These are phyloP conservation scores for Somion occarium DNA, from an alignment of 1,284 basidiomycete genomes.

Conservation along the genomic window DNA sequence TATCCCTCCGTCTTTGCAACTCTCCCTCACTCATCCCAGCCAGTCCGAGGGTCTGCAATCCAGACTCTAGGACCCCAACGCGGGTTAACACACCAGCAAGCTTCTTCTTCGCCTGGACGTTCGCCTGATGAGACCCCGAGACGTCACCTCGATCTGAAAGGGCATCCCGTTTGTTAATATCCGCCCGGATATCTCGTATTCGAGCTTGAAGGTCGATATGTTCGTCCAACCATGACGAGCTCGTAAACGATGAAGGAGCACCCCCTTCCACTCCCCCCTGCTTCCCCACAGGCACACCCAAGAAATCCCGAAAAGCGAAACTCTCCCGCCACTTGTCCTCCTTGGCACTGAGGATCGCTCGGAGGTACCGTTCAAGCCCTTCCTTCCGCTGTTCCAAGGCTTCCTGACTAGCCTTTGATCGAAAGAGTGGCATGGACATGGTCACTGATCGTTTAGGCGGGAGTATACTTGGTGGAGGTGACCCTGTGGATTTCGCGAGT, in stretches of 20 bases:
- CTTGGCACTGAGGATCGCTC: conserved; percentile 77
- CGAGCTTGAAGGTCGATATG: conserved; percentile 71
- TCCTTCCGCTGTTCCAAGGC: conserved; percentile 70
- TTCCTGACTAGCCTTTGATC: conserved; percentile 35
- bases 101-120: conserved; percentile 80
- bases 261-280: conserved; percentile 31
- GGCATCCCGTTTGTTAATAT: conserved; percentile 83
- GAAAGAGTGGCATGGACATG: conserved; percentile 33
- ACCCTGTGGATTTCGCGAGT: conserved; percentile 66
- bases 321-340: conserved; percentile 81
- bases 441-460: conserved; percentile 81
- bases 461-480: conserved; percentile 68
- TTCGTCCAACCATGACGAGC: conserved; percentile 82
- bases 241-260: conserved; percentile 51
- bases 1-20: conserved; percentile 75
- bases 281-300: conserved; percentile 72
- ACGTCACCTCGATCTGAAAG: conserved; percentile 74
- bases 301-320: conserved; percentile 81
- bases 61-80: conserved; percentile 67
- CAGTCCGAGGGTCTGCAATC: conserved; percentile 59
- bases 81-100: conserved; percentile 72
- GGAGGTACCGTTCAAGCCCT: conserved; percentile 82
- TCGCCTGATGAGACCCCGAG: conserved; percentile 70
- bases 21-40: conserved; percentile 80
- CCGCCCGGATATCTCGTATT: conserved; percentile 75